A percentile compares a stretch with the other conserved stretches of the same genome.
Conservation (phyloP, 148 eudicot species). For the Pharnaceum exiguum region DNA sequence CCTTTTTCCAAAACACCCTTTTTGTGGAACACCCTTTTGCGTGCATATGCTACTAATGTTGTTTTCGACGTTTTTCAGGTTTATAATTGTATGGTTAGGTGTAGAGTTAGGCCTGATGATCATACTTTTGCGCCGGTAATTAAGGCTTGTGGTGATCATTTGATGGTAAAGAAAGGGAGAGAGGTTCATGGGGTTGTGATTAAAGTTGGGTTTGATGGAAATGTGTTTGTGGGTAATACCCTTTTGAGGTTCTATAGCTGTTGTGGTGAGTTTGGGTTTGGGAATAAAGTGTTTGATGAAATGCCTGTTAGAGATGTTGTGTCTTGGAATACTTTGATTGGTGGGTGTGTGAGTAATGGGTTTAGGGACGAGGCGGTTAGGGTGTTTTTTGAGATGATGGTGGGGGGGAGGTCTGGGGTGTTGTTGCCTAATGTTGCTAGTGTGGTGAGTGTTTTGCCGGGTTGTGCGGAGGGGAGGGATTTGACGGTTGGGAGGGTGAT, state of each 20-base stretch:
- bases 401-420: conserved; percentile 14
- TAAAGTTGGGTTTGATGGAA: conserved; percentile 45
- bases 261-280: conserved; percentile 33
- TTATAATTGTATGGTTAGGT: conserved; percentile 43
- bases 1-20: conserved; percentile 40
- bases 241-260: conserved; percentile 55
- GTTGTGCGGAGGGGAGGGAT: conserved; percentile 44
- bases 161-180: conserved; percentile 32
- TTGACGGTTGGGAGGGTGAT: conserved; percentile 27
- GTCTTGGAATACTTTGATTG: conserved; percentile 68
- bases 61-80: conserved; percentile 24
- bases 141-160: conserved; percentile 52
- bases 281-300: conserved; percentile 52
- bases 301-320: conserved; percentile 60
- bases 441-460: conserved; percentile 61
- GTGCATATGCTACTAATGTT: conserved; percentile 30
- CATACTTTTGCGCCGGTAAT: conserved; percentile 60
- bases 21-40: conserved; percentile 65
- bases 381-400: conserved; percentile 39
- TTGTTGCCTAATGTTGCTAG: conserved; percentile 42
- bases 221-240: conserved; percentile 59
- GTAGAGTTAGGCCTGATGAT: conserved; percentile 49
- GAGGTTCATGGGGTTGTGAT: conserved; percentile 60
- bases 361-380: conserved; percentile 23
- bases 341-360: conserved; percentile 35